Evolutionary conservation across 2,329 filamentous ascomycete species (phyloP).

Genomic region (Pestalotiopsis sp.): DNA sequence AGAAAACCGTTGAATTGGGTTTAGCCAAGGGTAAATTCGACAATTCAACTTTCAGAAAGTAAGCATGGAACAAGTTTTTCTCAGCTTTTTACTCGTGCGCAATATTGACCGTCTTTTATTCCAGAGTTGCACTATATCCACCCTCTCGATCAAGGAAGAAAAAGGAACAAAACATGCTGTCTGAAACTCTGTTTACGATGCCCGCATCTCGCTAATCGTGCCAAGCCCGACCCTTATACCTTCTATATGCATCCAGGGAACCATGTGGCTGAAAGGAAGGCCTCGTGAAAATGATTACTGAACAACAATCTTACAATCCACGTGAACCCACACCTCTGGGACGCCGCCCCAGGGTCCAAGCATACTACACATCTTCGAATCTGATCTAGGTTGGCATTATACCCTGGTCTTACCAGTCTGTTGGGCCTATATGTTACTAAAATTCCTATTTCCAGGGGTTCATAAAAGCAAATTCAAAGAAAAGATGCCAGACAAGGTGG

Average conservation of each 20-base stretch:
- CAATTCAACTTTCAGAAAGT: neutral
- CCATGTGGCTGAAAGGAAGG: neutral
- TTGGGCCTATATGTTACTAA: neutral
- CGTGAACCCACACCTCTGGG: neutral
- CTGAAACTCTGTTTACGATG: neutral
- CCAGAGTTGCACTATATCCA: neutral
- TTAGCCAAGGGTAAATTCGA: neutral
- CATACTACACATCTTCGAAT: neutral
- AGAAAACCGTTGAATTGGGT: neutral
- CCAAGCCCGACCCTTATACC: neutral
- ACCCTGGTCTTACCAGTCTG: neutral
- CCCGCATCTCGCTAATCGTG: conserved; percentile 1
- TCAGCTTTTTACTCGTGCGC: neutral
- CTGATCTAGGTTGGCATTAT: neutral
- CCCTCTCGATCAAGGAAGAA: neutral
- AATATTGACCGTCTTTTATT: neutral
- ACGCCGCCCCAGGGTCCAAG: neutral
- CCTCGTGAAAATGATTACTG: neutral
- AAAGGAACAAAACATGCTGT: neutral
- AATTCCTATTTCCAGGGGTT: neutral
- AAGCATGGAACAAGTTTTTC: no score
- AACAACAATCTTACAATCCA: conserved; percentile 3
- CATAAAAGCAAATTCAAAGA: neutral
- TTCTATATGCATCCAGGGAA: neutral
- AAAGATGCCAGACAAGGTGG: neutral